Conservation (phyloP, 768 basidiomycete genomes). For the Tylopilus balloui region DNA sequence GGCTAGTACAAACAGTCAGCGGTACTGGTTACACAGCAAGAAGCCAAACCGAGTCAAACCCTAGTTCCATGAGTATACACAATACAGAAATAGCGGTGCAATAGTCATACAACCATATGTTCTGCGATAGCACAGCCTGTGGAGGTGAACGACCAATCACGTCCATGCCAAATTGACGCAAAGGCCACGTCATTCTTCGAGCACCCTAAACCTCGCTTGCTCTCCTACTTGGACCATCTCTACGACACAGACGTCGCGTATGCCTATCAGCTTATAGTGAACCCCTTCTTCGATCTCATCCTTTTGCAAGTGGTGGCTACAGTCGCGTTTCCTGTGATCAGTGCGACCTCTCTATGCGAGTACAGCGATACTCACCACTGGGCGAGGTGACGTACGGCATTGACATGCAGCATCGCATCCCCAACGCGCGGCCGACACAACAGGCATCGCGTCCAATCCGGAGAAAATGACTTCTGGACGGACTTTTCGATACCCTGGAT, state of each 20-base stretch:
- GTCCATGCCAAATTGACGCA: background rate
- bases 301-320: constrained; percentile 3
- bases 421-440: constrained; percentile 9
- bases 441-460: constrained; percentile 6
- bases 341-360: too few species aligned
- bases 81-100: background rate
- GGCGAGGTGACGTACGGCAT: constrained; percentile 1
- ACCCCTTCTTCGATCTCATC: background rate
- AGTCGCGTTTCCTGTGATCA: background rate
- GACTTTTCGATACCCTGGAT: constrained; percentile 8
- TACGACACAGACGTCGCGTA: background rate
- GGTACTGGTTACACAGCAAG: constrained; percentile 11
- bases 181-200: constrained; percentile 1
- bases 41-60: background rate
- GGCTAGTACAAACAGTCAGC: background rate
- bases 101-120: background rate
- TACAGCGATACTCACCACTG: background rate
- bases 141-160: background rate
- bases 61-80: constrained; percentile 4
- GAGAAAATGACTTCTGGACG: background rate
- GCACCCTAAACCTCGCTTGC: constrained; percentile 4
- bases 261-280: constrained; percentile 1
- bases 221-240: constrained; percentile 1
- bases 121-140: background rate
- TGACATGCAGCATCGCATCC: background rate